Percentiles rank a stretch among this genome's conserved stretches.
phyloP scores from a whole-genome alignment of 2,329 filamentous ascomycete genomes.

The Neofusicoccum laricinum region DNA sequence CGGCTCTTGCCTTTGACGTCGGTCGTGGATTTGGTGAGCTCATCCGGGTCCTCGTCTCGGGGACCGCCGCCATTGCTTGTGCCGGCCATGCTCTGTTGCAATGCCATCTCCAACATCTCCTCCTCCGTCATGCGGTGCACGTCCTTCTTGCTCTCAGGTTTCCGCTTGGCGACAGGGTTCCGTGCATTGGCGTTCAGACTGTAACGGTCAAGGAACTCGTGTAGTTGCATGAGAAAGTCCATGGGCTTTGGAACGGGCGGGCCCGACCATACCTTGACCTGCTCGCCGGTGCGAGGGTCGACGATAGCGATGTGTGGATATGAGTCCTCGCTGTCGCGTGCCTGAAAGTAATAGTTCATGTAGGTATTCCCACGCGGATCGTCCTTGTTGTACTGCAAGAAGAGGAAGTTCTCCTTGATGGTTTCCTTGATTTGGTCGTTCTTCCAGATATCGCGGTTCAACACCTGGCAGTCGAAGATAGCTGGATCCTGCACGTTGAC shows the following conservation, averaged over 20 bases:
- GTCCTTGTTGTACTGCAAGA: slow-evolving; percentile 89
- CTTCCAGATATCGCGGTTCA: slow-evolving; percentile 97
- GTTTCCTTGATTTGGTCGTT: slow-evolving; percentile 74
- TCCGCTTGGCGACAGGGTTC: slow-evolving; percentile 83
- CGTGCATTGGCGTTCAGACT: slow-evolving; percentile 84
- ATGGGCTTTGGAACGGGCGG: slow-evolving; percentile 69
- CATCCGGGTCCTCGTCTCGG: slow-evolving; percentile 77
- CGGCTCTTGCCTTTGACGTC: slow-evolving; percentile 55
- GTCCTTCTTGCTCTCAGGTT: slow-evolving; percentile 70
- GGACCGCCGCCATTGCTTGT: slow-evolving; percentile 47
- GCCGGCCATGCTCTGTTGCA: slow-evolving; percentile 78
- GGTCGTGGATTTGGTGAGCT: slow-evolving; percentile 67
- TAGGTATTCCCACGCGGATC: slow-evolving; percentile 77
- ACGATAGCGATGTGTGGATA: slow-evolving; percentile 96
- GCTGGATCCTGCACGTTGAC: slow-evolving; percentile 93
- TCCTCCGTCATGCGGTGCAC: slow-evolving; percentile 92
- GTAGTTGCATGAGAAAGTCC: slow-evolving; percentile 87
- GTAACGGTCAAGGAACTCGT: slow-evolving; percentile 96
- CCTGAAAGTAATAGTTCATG: slow-evolving; percentile 83
- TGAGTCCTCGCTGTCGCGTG: slow-evolving; percentile 77
- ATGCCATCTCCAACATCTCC: slow-evolving; percentile 91
- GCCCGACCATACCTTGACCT: slow-evolving; percentile 94
- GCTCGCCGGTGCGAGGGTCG: slow-evolving; percentile 91
- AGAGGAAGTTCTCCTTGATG: slow-evolving; percentile 88
- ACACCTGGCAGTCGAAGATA: slow-evolving; percentile 88